Evolutionary conservation across 768 basidiomycete species (phyloP).

Genomic region (Krasilnikovozyma curviuscula): DNA sequence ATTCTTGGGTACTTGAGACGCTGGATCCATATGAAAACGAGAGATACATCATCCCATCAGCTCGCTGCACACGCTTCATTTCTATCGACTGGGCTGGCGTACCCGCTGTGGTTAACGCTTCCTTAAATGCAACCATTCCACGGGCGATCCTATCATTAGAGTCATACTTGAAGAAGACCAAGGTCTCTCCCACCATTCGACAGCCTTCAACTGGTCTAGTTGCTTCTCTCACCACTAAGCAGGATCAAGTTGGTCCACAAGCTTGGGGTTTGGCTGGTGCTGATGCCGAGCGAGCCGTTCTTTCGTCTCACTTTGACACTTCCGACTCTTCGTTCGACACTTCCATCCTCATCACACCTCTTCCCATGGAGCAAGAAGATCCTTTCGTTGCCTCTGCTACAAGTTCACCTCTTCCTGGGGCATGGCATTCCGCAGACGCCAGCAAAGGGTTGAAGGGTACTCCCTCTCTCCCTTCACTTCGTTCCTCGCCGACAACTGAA

Average conservation of each 20-base stretch:
- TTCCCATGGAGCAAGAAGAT: neutral
- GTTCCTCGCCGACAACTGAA: neutral
- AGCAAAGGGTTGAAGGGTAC: neutral
- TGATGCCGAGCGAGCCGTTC: constrained; percentile 15
- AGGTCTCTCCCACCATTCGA: constrained; percentile 47
- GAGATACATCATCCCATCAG: constrained; percentile 84
- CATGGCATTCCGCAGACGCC: neutral
- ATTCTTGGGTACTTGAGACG: constrained; percentile 92
- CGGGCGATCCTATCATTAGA: constrained; percentile 56
- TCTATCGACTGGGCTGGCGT: constrained; percentile 76
- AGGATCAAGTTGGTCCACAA: constrained; percentile 14
- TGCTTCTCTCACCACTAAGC: neutral
- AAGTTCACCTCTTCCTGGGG: neutral
- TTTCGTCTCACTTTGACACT: constrained; percentile 18
- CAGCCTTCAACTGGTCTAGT: constrained; percentile 41
- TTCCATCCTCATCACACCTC: neutral
- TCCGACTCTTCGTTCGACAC: constrained; percentile 2
- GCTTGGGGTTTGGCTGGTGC: constrained; percentile 19
- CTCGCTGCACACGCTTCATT: constrained; percentile 62
- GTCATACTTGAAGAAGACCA: constrained; percentile 43
- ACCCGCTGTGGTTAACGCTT: constrained; percentile 63
- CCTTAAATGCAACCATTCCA: constrained; percentile 62
- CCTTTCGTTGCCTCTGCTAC: neutral
- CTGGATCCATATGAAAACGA: constrained; percentile 87
- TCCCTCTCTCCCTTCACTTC: neutral